These are phyloP conservation scores for Funneliformis caledonium DNA, from an alignment of 371 early-diverging fungal genomes.

Conservation along the genomic window DNA sequence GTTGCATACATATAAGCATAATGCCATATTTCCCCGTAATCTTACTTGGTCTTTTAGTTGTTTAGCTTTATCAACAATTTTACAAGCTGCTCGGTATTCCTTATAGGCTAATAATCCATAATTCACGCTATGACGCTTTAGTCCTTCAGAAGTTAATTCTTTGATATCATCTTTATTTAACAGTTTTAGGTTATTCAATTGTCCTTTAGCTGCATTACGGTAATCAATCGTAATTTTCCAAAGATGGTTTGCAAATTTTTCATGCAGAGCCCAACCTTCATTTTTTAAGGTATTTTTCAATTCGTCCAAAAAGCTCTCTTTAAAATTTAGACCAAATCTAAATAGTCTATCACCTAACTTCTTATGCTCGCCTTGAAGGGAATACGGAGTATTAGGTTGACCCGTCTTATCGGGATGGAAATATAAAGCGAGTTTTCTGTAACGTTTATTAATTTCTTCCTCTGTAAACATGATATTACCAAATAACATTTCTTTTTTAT, in stretches of 20 bases:
- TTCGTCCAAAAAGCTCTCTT: neutral
- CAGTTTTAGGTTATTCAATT: neutral
- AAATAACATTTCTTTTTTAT: slow-evolving; percentile 13
- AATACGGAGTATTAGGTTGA: neutral
- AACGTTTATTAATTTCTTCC: neutral
- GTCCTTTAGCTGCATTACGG: neutral
- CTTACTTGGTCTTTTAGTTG: slow-evolving; percentile 2
- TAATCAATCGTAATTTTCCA: slow-evolving; percentile 9
- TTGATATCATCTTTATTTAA: neutral
- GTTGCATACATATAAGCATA: neutral
- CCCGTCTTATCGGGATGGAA: slow-evolving; percentile 5
- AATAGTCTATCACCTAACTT: neutral
- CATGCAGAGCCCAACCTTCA: neutral
- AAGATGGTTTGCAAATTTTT: neutral
- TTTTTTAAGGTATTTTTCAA: neutral
- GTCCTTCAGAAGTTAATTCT: neutral
- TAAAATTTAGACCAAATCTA: neutral
- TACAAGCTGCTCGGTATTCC: neutral
- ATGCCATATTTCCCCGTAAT: neutral
- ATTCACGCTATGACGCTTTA: neutral
- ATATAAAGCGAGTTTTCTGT: neutral
- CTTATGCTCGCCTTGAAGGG: neutral
- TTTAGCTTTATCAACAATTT: neutral
- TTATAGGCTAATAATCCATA: neutral
- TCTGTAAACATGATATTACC: neutral